Conservation (phyloP, 2,329 filamentous ascomycete species). For the Leptoxyphium fumago region DNA sequence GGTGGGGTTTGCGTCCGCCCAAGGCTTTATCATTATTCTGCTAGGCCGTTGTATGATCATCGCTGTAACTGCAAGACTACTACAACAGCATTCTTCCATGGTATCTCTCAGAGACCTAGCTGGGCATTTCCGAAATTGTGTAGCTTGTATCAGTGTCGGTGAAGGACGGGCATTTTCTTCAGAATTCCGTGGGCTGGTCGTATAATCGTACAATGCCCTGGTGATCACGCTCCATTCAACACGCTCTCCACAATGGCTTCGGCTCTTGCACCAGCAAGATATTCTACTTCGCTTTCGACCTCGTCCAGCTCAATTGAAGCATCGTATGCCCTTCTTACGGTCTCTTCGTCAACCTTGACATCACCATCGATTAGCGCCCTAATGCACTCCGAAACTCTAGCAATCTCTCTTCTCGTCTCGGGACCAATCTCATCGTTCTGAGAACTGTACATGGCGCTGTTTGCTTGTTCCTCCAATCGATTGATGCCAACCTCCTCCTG, state of each 20-base stretch:
- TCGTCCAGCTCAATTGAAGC: slow-evolving; percentile 63
- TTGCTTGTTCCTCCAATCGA: slow-evolving; percentile 74
- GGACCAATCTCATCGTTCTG: slow-evolving; percentile 77
- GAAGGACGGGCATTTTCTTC: no score
- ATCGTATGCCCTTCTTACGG: slow-evolving; percentile 67
- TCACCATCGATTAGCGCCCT: slow-evolving; percentile 69
- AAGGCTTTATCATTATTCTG: no score
- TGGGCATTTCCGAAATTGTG: no score
- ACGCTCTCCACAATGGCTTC: slow-evolving; percentile 22
- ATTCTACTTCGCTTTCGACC: slow-evolving; percentile 39
- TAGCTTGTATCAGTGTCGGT: no score
- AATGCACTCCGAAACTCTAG: slow-evolving; percentile 67
- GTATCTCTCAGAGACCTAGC: no score
- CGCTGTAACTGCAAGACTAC: no score
- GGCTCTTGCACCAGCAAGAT: slow-evolving; percentile 24
- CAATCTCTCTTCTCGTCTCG: slow-evolving; percentile 75
- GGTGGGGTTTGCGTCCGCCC: no score
- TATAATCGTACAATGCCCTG: no score
- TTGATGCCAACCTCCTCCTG: slow-evolving; percentile 54
- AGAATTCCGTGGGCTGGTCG: no score
- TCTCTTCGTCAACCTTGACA: slow-evolving; percentile 78
- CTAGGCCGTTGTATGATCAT: no score
- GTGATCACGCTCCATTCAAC: slow-evolving; percentile 9
- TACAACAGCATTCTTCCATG: no score
- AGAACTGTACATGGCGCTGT: slow-evolving; percentile 76